Evolutionary conservation across 495 filamentous ascomycete species (phyloP), one percentile per base, ranked within the genome.

Genomic region (Hyaloscypha finlandica): DNA sequence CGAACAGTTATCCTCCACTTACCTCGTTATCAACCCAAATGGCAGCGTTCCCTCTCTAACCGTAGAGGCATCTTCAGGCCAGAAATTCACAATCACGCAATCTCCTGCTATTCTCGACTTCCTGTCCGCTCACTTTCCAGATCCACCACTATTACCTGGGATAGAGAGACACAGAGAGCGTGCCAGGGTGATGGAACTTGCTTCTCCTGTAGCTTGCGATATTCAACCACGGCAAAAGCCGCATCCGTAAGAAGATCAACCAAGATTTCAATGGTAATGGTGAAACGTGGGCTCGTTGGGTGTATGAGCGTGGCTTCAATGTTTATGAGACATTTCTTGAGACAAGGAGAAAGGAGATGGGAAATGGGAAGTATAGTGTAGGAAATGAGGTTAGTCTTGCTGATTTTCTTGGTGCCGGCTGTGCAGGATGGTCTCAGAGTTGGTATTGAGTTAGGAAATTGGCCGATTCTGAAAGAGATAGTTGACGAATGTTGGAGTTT

Each of bases 41-140:
- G 45, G 48, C 48, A 33, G 61, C 16, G 48, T 64, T 6, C 61
- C 61, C 19, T 55, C 61, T 33, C 61, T 64, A 11, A 45, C 37
- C 30, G 48, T 64, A 19, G 45, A 54, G 20, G 9, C 53, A 42
- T 29, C 45, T 37, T 12, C 20, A 11, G 37, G 55, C 51, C 16
- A 32, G 30, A 57, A n/a, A 6, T 42, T 58, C 32, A 65, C 54
- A 59, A 57, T 65, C 45, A 65, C 63, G 0, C 63, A 65, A 59
- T 57, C 54, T 9, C 63, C 63, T 20, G 63, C 63, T 32, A 65
- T 65, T 33, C 19, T 58, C n/a, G 63, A 65, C 54, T 65, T 58
- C 35, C 53, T 58, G 19, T 19, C 32, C 11, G 6, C 32, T 32
- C 63, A 58, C 35, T 65, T 65, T 45, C 63, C 52, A 1, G 35